Percentiles rank a stretch among this genome's conserved stretches.
phyloP scores from a whole-genome alignment of 78 protist genomes.

The Dictyostelium brefeldianum region DNA sequence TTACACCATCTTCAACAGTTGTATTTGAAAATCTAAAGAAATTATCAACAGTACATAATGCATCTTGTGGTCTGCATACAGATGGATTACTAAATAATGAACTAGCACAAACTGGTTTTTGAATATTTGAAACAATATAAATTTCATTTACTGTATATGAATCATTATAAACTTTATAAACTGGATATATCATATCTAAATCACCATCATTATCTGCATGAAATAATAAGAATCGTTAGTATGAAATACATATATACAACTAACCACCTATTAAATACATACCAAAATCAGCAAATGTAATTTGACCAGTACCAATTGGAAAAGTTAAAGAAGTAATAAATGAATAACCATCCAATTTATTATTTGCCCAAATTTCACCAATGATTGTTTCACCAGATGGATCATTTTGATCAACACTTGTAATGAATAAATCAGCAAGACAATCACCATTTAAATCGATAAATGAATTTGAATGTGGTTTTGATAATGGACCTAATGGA shows the following conservation, averaged over 20 bases:
- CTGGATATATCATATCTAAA: constrained; percentile 84
- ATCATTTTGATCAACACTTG: neutral
- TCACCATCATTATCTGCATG: constrained; percentile 80
- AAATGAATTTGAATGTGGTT: constrained; percentile 57
- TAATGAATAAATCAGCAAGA: constrained; percentile 80
- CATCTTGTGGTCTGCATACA: constrained; percentile 59
- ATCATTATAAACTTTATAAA: constrained; percentile 35
- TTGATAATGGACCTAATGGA: neutral
- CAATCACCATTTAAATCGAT: constrained; percentile 88
- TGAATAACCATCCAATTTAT: constrained; percentile 36
- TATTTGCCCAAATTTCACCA: constrained; percentile 83
- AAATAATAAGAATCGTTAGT: neutral
- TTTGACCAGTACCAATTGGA: constrained; percentile 81
- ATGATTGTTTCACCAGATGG: neutral
- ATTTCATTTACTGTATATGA: constrained; percentile 44
- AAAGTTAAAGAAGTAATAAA: neutral
- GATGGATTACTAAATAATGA: constrained; percentile 18
- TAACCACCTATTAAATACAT: too few relatives aligned
- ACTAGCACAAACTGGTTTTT: constrained; percentile 75
- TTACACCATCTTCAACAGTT: constrained; percentile 16
- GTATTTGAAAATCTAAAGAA: constrained; percentile 67
- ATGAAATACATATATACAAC: neutral
- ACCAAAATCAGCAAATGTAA: constrained; percentile 86
- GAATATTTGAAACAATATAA: constrained; percentile 69
- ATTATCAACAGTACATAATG: constrained; percentile 59